Conservation (phyloP, 768 basidiomycete genomes). For the Mycena galopus region DNA sequence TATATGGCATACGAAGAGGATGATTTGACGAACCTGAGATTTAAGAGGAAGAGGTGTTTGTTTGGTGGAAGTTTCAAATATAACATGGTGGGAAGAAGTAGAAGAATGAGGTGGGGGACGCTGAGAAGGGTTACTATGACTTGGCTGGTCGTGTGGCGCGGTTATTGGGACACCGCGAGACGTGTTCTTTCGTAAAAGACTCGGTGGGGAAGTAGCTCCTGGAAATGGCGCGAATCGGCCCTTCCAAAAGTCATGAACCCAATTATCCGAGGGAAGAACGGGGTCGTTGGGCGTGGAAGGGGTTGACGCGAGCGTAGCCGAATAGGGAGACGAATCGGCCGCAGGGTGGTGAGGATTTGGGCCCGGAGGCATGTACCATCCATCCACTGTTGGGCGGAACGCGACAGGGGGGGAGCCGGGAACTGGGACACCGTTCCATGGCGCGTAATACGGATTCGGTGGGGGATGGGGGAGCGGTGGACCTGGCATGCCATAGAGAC, state of each 20-base stretch:
- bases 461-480: conserved; percentile 5
- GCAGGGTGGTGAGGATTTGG: conserved; percentile 4
- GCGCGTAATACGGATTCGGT: conserved; percentile 6
- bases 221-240: conserved; percentile 59
- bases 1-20: not conserved
- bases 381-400: conserved; percentile 28
- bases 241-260: conserved; percentile 56
- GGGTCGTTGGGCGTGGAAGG: not conserved
- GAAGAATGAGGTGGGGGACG: conserved; percentile 29
- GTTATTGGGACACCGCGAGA: conserved; percentile 36
- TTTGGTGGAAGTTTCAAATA: conserved; percentile 23
- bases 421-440: not conserved
- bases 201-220: conserved; percentile 52
- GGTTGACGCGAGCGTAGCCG: conserved; percentile 4
- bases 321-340: not conserved
- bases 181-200: conserved; percentile 43
- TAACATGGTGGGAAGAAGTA: too few relatives aligned
- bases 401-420: conserved; percentile 11
- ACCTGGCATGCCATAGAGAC: conserved; percentile 9
- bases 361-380: conserved; percentile 36
- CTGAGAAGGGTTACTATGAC: not conserved
- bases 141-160: conserved; percentile 25
- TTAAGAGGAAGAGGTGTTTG: not conserved
- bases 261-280: conserved; percentile 5
- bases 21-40: not conserved